These are phyloP conservation scores for Blastobotrys peoriensis DNA, from an alignment of 805 yeast species.

Conservation along the genomic window DNA sequence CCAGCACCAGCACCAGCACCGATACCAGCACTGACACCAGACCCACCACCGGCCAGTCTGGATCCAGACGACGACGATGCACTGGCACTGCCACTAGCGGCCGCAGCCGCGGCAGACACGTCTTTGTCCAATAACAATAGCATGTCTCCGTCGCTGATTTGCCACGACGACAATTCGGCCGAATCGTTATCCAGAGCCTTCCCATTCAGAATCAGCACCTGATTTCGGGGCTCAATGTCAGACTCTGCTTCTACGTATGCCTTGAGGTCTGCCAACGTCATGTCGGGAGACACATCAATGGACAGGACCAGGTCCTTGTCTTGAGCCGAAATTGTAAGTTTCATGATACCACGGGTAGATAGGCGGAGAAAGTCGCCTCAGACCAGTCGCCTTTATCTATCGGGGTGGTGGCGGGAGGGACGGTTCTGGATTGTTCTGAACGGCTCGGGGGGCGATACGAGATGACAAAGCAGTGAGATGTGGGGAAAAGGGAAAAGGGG, in stretches of 20 bases:
- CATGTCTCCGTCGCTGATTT: slow-evolving; percentile 54
- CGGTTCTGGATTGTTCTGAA: too few species aligned
- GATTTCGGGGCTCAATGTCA: slow-evolving; percentile 40
- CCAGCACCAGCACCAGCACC: slow-evolving; percentile 1
- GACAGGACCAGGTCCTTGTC: slow-evolving; percentile 43
- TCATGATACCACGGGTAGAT: slow-evolving; percentile 33
- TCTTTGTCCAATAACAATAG: slow-evolving; percentile 31
- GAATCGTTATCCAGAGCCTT: slow-evolving; percentile 33
- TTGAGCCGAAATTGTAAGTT: slow-evolving; percentile 46
- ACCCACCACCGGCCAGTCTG: not conserved
- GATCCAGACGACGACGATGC: not conserved
- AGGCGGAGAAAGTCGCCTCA: not conserved
- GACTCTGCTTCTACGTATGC: slow-evolving; percentile 73
- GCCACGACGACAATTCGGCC: slow-evolving; percentile 41
- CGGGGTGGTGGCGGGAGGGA: too few species aligned
- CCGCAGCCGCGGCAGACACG: not conserved
- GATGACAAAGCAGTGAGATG: too few species aligned
- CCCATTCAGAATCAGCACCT: slow-evolving; percentile 46
- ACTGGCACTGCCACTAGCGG: not conserved
- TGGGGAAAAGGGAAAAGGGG: too few species aligned
- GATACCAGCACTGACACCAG: not conserved
- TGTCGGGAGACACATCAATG: slow-evolving; percentile 61
- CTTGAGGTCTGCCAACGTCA: slow-evolving; percentile 59
- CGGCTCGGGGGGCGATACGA: too few species aligned
- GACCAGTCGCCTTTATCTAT: not conserved